Evolutionary conservation across 495 filamentous ascomycete genomes (phyloP), one percentile per base, ranked within the genome.

Genomic region (Daldinia grandis): DNA sequence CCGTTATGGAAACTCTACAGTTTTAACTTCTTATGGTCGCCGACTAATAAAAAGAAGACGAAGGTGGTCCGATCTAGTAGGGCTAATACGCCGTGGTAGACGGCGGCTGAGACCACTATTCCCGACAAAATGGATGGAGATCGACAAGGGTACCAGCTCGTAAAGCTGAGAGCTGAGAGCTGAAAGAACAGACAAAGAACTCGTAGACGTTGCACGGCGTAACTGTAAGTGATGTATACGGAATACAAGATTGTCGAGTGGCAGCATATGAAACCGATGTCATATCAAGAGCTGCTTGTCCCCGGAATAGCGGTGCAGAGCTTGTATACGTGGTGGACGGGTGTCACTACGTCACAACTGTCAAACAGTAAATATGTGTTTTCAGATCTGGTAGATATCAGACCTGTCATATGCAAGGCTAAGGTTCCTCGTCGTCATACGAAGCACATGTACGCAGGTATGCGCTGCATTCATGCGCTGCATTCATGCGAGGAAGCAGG

Each of bases 341-440:
- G 68, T 62, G 62, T 58, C 55, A 64, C 64, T 40, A 64, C 64
- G 40, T 57, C 47, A 54, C 49, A 37, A 64, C 28, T 73, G 40
- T 64, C 49, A 57, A 67, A 65, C 60, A 65, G 53, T 57, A 15
- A 15, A 35, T 35, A 33, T 72, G 58, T 59, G 37, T 40, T 33
- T 35, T 33, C 42, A 55, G 44, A 67, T 61, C 56, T 61, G 49
- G 37, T 67, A 28, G 40, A 37, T 31, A 59, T 27, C 31, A 60
- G 54, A 58, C 50, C 49, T 68, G 60, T 64, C 64, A 68, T 68
- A 73, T 73, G 65, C 64, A 65, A 64, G 65, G 50, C 65, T 68
- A 67, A 50, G 49, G 25, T 24, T 50, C 31, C 30, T 53, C 33
- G 17, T 68, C 9, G 33, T 64, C 38, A 62, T 47, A 59, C 49